Base-by-base conservation (phyloP, 2,329 filamentous ascomycete species). In the Apiospora rasikravindrae region DNA sequence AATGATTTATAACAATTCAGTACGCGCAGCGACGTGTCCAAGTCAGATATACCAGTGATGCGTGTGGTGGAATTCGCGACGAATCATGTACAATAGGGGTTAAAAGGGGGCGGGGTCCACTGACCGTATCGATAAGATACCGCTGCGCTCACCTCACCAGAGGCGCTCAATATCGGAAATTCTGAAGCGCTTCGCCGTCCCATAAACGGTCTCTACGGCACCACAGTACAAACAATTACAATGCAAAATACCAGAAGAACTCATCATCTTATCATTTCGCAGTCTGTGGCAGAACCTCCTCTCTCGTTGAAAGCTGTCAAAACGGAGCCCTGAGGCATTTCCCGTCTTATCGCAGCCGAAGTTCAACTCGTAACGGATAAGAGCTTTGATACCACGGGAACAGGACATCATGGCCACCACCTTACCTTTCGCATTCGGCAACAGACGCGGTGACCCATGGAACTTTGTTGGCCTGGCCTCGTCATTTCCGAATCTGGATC, bases 381-480 rank as follows among this genome's bases (percentile, higher is more conserved):
- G 53, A 64, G 57, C 33, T 7, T 2, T 22, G 8, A 14, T 2
- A 33, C 4, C 26, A 19, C 66, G 7, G 19, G 2, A 14, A 29
- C 14, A 13, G 5, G 8, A 5, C 1, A 57, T 19, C 33, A 69
- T 69, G 45, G 67, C 33, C 45, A 57, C n/a, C 45, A 51, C 68
- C 7, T 57, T 69, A 13, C 45, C 68, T 40, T 69, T 69, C 68
- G 45, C 68, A 19, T 51, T 69, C 33, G 22, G 45, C 45, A 44
- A 69, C 33, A 47, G 68, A 11, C 68, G 74, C 72, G 76, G 75
- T 71, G 77, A 80, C 71, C 76, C 76, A 69, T 91, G 90, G 90
- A 85, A 88, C 45, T 84, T 78, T n/a, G 87, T 86, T 53, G 89
- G 89, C n/a, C 82, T 83, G 7, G 79, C 82, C 2, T 90, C 89